Conservation (phyloP, 2,329 filamentous ascomycete genomes). For the Fusarium penzigii region DNA sequence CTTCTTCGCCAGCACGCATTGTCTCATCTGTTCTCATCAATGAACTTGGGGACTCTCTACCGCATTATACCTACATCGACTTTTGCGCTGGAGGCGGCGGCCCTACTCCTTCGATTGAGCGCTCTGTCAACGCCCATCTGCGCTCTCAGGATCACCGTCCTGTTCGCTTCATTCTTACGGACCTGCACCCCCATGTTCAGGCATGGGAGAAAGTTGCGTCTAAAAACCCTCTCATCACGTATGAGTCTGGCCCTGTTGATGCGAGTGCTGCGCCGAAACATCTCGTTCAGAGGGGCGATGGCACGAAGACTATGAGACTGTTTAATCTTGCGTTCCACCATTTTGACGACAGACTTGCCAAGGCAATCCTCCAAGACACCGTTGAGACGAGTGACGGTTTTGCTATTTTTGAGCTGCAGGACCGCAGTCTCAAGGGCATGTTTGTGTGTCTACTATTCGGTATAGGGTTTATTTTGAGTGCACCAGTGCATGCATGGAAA, state of each 20-base stretch:
- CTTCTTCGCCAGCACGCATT: conserved; percentile 57
- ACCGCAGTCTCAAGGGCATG: conserved; percentile 57
- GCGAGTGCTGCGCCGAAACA: conserved; percentile 59
- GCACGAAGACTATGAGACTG: conserved; percentile 62
- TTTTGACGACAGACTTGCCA: conserved; percentile 66
- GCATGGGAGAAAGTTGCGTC: conserved; percentile 58
- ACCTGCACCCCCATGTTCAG: conserved; percentile 63
- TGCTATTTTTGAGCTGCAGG: conserved; percentile 75
- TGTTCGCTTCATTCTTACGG: conserved; percentile 64
- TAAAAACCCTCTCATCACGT: conserved; percentile 57
- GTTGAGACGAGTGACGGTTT: conserved; percentile 67
- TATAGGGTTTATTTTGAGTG: conserved; percentile 50
- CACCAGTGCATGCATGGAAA: conserved; percentile 55
- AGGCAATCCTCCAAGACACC: conserved; percentile 62
- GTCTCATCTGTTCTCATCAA: conserved; percentile 58
- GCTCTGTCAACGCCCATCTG: conserved; percentile 53
- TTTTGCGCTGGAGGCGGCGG: conserved; percentile 77
- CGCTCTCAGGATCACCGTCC: conserved; percentile 25
- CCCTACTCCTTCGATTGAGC: conserved; percentile 66
- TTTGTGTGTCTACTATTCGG: conserved; percentile 55
- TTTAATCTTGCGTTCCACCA: conserved; percentile 79
- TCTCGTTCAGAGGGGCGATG: conserved; percentile 41
- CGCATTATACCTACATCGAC: conserved; percentile 67
- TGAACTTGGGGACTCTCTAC: conserved; percentile 48
- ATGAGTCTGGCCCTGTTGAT: conserved; percentile 62